Base-by-base conservation (phyloP, 1,139 yeast species). In the Hansenula sp. region DNA sequence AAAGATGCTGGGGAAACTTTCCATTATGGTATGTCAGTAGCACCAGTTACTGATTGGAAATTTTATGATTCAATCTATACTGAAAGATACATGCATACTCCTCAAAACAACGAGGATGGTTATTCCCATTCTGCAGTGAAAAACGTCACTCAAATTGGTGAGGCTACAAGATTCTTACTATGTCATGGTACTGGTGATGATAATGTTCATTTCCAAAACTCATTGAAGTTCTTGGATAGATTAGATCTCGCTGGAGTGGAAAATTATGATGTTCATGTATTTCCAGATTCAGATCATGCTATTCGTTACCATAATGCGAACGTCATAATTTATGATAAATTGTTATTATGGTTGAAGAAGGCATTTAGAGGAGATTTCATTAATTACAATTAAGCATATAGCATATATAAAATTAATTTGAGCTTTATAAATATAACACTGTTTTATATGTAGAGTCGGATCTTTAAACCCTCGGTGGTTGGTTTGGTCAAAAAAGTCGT, bases 151-250 rank as follows among this genome's bases (percentile, higher is more conserved):
- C 55, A 59, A 58, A 67, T 56, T 68, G 81, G 60, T 52, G 66
- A 53, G 58, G 69, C 51, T n/a, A 69, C 66, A 39, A 68, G 87
- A 52, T 83, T 84, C 54, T 65, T 84, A 44, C 59, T 84, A 38
- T 81, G 83, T 70, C 94, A 84, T 59, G 94, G 94, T 10, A 75
- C 86, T 2, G 92, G 90, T 17, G 94, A 84, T 60, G 94, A 84
- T 58, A 84, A 84, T 48, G 94, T 84, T 31, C 94, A 84, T 60
- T 74, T 82, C 57, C 94, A 84, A 57, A 81, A 84, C 60, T 68
- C 83, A 19, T 69, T 82, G 47, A 79, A 77, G 56, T 65, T 84
- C 19, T 57, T 84, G 40, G 92, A 84, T 56, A 67, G 71, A 45
- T 69, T 83, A 46, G 76, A 83, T 54, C 54, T 79, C 40, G 73